Base-by-base conservation (phyloP, 1,139 yeast species). In the Spathaspora jeffriesii region DNA sequence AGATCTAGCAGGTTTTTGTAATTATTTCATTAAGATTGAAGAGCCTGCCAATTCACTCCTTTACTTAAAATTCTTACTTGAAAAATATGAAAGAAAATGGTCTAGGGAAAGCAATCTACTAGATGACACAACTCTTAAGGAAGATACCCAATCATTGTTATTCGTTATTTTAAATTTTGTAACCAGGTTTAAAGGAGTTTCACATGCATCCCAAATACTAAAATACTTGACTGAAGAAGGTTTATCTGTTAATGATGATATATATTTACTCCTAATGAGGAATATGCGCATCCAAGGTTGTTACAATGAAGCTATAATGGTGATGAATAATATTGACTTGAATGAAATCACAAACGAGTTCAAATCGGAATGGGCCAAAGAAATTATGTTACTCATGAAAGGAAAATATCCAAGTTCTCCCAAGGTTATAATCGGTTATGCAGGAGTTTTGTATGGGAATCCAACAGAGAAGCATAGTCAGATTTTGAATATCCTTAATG, bases 161-260 rank as follows among this genome's bases (percentile, higher is more conserved):
- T 58, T 61, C 31, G 56, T 62, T 3, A 56, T 71, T 8, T 54
- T 73, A 40, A 54, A 59, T 22, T 68, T 73, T 50, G 63, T 71
- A 20, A 72, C 73, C 71, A 59, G 58, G 6, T 73, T 71, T 53
- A 71, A 71, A 50, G 75, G 75, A 1, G 62, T 70, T 0, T 59
- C 62, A 17, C 62, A 62, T 36, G 68, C 75, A 47, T 53, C 66
- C 5, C 63, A 63, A 21, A 67, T 73, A 4, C 56, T 75, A 28
- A 58, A 61, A 45, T 72, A 70, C 49, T 69, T 74, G 67, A 49
- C 56, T 3, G 57, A 64, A 20, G 65, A 68, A 44, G 52, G 63
- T 3, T 50, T 74, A 15, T 56, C 60, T 10, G 54, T 74, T 5
- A 53, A 57, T 9, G 64, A 65, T 38, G 58, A 59, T 1, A 59